These are phyloP conservation scores for Litsea cubeba DNA, from an alignment of 164 flowering plant species.

Conservation along the genomic window DNA sequence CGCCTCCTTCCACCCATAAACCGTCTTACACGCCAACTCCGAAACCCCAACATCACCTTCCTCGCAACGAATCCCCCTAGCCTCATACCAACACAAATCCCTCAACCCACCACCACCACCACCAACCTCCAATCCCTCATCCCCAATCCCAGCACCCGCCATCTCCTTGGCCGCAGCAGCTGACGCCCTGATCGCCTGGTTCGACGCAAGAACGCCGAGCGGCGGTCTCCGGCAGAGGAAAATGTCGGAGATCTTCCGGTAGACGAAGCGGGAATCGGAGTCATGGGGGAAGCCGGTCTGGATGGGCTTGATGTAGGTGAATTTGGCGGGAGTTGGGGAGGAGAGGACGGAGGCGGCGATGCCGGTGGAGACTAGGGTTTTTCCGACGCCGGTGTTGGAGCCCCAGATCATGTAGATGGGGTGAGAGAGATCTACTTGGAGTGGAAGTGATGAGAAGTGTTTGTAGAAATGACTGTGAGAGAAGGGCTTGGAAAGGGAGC, in stretches of 20 bases:
- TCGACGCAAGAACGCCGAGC: constrained; percentile 42
- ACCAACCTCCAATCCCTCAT: constrained; percentile 5
- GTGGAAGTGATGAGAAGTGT: constrained; percentile 5
- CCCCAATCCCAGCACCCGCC: constrained; percentile 8
- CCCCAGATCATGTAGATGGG: constrained; percentile 82
- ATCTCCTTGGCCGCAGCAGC: constrained; percentile 29
- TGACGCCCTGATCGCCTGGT: constrained; percentile 49
- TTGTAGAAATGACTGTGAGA: constrained; percentile 1
- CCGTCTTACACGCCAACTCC: constrained; percentile 64
- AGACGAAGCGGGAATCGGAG: constrained; percentile 78
- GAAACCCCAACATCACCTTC: constrained; percentile 16
- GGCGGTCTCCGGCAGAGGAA: constrained; percentile 27
- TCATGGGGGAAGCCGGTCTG: constrained; percentile 95
- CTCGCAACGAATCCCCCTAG: constrained; percentile 30
- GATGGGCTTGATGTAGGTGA: constrained; percentile 78
- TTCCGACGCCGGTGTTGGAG: constrained; percentile 86
- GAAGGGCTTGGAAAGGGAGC: neutral
- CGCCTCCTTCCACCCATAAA: constrained; percentile 83
- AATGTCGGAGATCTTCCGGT: constrained; percentile 44
- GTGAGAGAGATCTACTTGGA: constrained; percentile 47
- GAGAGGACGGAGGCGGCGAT: constrained; percentile 53
- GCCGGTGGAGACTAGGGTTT: constrained; percentile 91
- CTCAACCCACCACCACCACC: constrained; percentile 26
- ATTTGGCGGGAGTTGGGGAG: constrained; percentile 21
- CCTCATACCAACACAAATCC: constrained; percentile 46